These are phyloP conservation scores for Alnus glutinosa DNA, from an alignment of 306 rosid species.

Conservation along the genomic window DNA sequence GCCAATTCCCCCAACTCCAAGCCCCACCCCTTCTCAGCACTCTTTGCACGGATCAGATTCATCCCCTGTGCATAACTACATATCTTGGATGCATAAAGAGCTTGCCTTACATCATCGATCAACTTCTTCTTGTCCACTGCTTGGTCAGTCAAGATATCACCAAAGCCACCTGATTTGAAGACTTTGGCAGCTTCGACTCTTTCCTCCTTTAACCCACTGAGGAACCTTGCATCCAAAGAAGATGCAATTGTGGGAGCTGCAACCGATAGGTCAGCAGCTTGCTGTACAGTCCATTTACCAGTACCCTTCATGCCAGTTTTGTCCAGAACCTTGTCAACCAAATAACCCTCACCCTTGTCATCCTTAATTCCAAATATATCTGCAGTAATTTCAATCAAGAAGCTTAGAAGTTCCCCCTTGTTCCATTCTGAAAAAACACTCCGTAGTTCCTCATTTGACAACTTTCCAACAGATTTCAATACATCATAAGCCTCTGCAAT, in stretches of 20 bases:
- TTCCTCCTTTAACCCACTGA: conserved; percentile 89
- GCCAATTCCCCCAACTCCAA: conserved; percentile 81
- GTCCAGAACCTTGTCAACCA: conserved; percentile 94
- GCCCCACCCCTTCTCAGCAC: conserved; percentile 81
- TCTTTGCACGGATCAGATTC: conserved; percentile 93
- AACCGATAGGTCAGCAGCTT: conserved; percentile 90
- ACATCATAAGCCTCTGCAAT: conserved; percentile 95
- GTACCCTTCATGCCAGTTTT: conserved; percentile 98
- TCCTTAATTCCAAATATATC: conserved; percentile 91
- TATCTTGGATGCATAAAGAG: conserved; percentile 88
- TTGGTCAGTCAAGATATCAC: conserved; percentile 51
- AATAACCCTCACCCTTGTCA: conserved; percentile 76
- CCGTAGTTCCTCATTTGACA: conserved; percentile 77
- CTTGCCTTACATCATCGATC: conserved; percentile 85
- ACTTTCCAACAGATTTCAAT: conserved; percentile 82
- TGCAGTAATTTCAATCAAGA: conserved; percentile 86
- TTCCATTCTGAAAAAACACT: conserved; percentile 82
- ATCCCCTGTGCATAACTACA: conserved; percentile 97
- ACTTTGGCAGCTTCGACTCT: conserved; percentile 82
- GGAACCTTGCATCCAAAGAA: conserved; percentile 92
- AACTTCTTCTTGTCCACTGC: conserved; percentile 69
- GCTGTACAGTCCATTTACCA: conserved; percentile 97
- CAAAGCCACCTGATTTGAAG: conserved; percentile 69
- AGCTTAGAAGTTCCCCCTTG: conserved; percentile 88
- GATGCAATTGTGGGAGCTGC: conserved; percentile 93